Base-by-base conservation (phyloP, 2,329 filamentous ascomycete genomes). In the Fusarium sp. region DNA sequence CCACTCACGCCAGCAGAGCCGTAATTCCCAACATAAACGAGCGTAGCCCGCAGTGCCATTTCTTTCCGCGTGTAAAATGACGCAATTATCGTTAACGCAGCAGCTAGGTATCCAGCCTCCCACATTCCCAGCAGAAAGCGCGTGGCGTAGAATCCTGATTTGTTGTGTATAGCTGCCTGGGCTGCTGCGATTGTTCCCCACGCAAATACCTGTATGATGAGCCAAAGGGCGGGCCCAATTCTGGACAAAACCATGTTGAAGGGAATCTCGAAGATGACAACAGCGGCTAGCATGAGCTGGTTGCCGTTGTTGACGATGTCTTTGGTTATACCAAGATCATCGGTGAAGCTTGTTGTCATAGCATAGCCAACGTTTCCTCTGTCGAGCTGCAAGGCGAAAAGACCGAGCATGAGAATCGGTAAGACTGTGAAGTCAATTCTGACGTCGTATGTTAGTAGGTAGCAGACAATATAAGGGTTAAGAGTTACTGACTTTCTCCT, bases 291-390 rank as follows among this genome's bases (percentile, higher is more conserved):
- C 57, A 60, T 59, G 2, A 60, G 44, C 3, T 59, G 54, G 7
- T 60, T 60, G 19, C 58, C 58, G 6, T 59, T 46, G n/a, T 61
- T 61, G 11, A 61, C 58, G 22, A 45, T 53, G 3, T 61, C 45
- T 19, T 61, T 61, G 0, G 33, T 61, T 26, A 61, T 60, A 4
- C 45, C 40, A 3, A 61, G 56, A n/a, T 61, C 55, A 4, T 61
- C n/a, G 0, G 56, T 61, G n/a, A 61, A 61, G 0, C 3, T 61
- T 6, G 55, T 61, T 1, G 58, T 61, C 56, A 61, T 61, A 0
- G 56, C 58, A 15, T 61, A 61, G 15, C 58, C 20, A 0, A 61
- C 45, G 1, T 61, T 61, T n/a, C 58, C 58, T 46, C 45, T 61
- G 2, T 61, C 58, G 0, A 61, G 58, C 2, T 61, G 46, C 0